These are phyloP conservation scores for Ganoderma leucocontextum DNA, from an alignment of 1,284 basidiomycete genomes.

Conservation along the genomic window DNA sequence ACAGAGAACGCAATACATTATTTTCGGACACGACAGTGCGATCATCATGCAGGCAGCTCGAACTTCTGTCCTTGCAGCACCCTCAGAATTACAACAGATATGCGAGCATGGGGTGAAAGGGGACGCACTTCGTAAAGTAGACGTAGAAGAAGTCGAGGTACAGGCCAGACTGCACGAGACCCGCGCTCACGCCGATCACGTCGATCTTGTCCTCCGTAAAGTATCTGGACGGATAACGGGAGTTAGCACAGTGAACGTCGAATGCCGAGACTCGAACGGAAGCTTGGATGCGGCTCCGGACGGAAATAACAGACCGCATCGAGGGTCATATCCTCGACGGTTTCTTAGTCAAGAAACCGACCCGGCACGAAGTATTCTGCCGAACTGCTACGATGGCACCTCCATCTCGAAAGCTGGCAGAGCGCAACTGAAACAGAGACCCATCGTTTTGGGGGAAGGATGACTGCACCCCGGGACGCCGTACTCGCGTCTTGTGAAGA, in stretches of 20 bases:
- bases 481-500: too few species aligned
- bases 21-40: constrained; percentile 27
- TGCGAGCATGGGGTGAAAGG: constrained; percentile 45
- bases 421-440: too few species aligned
- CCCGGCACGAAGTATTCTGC: too few species aligned
- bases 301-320: too few species aligned
- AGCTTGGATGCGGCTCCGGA: too few species aligned
- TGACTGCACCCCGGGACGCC: too few species aligned
- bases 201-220: constrained; percentile 86
- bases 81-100: constrained; percentile 46
- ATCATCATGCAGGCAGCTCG: constrained; percentile 68
- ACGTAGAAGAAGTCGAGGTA: constrained; percentile 97
- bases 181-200: constrained; percentile 93
- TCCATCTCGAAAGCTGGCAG: too few species aligned
- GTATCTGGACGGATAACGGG: constrained; percentile 63
- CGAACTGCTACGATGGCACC: too few species aligned
- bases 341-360: too few species aligned
- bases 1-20: constrained; percentile 34
- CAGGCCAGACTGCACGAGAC: constrained; percentile 94
- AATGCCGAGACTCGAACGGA: background rate
- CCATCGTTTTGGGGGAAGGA: too few species aligned
- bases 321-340: too few species aligned
- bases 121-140: constrained; percentile 80
- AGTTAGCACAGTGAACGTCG: background rate
- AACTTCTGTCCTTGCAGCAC: constrained; percentile 80